phyloP scores from a whole-genome alignment of 2,329 filamentous ascomycete species.

The Aspergillus vadensis region DNA sequence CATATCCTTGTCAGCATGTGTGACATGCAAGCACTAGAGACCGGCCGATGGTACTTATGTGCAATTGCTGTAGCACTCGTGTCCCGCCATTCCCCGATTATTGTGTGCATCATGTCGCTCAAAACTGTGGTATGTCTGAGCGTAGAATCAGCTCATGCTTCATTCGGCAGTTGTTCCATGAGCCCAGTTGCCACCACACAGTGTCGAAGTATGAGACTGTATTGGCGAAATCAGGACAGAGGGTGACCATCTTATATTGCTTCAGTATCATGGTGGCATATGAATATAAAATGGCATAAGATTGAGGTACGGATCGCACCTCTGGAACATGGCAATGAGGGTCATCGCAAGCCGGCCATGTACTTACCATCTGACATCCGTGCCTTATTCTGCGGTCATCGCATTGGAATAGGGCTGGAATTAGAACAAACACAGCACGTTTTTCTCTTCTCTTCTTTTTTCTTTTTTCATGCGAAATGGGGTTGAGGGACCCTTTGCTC shows the following conservation, averaged over 20 bases:
- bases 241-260: no score
- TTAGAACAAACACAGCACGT: neutral
- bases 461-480: neutral
- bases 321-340: neutral
- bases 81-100: neutral
- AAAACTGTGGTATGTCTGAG: neutral
- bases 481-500: neutral
- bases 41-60: slow-evolving; percentile 1
- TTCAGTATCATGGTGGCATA: neutral
- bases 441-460: no score
- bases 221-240: neutral
- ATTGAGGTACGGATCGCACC: no score
- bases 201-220: neutral
- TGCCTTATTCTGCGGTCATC: neutral
- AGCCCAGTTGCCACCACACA: neutral
- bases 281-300: slow-evolving; percentile 10
- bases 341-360: slow-evolving; percentile 5
- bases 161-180: neutral
- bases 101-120: neutral
- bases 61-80: slow-evolving; percentile 4
- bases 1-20: slow-evolving; percentile 10
- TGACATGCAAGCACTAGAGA: slow-evolving; percentile 6
- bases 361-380: neutral
- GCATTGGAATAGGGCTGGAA: neutral
- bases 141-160: neutral